phyloP scores from a whole-genome alignment of 495 filamentous ascomycete species.

The Aspergillus sparsus region DNA sequence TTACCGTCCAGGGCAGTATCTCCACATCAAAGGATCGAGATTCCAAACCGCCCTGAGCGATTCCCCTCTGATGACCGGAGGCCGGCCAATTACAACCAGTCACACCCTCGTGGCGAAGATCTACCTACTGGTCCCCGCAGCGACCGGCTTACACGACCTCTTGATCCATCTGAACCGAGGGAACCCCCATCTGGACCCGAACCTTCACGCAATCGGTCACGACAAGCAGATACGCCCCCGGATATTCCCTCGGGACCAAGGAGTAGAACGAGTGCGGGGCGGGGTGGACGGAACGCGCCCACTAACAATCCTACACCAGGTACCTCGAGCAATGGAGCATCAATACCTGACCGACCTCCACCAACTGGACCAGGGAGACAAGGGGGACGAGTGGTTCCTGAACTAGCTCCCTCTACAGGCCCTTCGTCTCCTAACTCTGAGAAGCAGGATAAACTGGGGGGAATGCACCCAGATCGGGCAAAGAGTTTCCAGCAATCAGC shows the following conservation, averaged over 20 bases:
- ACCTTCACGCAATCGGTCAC: constrained; percentile 56
- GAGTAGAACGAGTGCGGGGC: constrained; percentile 40
- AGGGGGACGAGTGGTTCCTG: constrained; percentile 32
- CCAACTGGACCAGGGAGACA: constrained; percentile 43
- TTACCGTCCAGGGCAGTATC: constrained; percentile 31
- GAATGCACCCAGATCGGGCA: constrained; percentile 54
- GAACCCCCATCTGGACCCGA: constrained; percentile 40
- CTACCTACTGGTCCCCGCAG: constrained; percentile 44
- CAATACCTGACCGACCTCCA: constrained; percentile 35
- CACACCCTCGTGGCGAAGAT: constrained; percentile 35
- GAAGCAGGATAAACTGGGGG: constrained; percentile 32
- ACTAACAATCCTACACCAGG: constrained; percentile 28
- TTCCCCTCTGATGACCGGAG: constrained; percentile 41
- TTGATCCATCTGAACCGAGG: constrained; percentile 32
- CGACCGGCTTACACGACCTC: constrained; percentile 31
- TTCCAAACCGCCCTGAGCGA: constrained; percentile 42
- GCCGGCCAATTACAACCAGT: constrained; percentile 26
- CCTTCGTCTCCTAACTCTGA: constrained; percentile 30
- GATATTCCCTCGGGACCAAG: constrained; percentile 75
- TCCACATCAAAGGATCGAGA: constrained; percentile 32
- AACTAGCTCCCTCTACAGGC: constrained; percentile 27
- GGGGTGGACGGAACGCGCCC: constrained; percentile 37
- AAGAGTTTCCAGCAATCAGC: constrained; percentile 36
- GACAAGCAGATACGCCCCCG: constrained; percentile 52
- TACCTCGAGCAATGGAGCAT: constrained; percentile 27